Evolutionary conservation across 176 grass and related monocot species (phyloP).

Genomic region (Eleusine indica): DNA sequence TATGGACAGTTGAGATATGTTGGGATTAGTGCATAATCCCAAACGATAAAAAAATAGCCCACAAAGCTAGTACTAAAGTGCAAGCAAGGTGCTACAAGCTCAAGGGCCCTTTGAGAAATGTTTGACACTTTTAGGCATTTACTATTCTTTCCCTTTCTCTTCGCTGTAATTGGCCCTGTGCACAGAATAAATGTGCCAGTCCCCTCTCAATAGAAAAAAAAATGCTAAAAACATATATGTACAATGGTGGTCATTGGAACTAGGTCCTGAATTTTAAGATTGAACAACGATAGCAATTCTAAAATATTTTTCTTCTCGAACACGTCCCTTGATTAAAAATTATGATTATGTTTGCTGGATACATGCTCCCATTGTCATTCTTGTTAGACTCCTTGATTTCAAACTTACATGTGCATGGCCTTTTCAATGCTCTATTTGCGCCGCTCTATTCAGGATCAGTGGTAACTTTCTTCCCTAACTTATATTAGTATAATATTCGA

Average conservation of each 20-base stretch:
- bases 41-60: not conserved
- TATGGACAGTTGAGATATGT: not conserved
- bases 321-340: not conserved
- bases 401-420: constrained; percentile 90
- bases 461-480: constrained; percentile 53
- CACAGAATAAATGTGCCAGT: not conserved
- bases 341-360: constrained; percentile 12
- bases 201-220: not conserved
- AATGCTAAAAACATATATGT: not conserved
- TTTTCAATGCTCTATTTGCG: constrained; percentile 95
- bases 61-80: not conserved
- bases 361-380: constrained; percentile 17
- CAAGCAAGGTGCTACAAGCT: not conserved
- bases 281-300: not conserved
- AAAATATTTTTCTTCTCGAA: too few relatives aligned
- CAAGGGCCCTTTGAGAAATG: not conserved
- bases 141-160: not conserved
- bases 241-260: not conserved
- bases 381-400: constrained; percentile 74
- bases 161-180: not conserved
- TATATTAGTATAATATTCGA: not conserved
- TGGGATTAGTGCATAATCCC: not conserved
- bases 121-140: not conserved
- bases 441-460: constrained; percentile 92
- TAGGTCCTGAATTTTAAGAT: constrained; percentile 6